Percentiles rank a stretch among this genome's conserved stretches.
These are phyloP conservation scores for Suillus discolor DNA, from an alignment of 768 basidiomycete genomes.

Conservation along the genomic window DNA sequence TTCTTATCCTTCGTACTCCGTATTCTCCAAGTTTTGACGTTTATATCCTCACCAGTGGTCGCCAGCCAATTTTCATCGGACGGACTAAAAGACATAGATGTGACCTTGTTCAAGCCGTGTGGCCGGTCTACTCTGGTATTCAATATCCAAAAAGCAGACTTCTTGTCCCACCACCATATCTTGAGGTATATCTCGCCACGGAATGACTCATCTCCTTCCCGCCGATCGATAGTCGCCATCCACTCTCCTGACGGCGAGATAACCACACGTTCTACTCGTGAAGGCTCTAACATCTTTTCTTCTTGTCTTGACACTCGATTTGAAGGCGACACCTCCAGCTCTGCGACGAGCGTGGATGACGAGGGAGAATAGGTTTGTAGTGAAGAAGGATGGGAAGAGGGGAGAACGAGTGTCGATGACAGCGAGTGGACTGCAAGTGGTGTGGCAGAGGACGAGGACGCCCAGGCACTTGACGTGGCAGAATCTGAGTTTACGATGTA, in stretches of 20 bases:
- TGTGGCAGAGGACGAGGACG: constrained; percentile 43
- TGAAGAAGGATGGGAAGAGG: constrained; percentile 95
- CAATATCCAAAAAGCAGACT: constrained; percentile 64
- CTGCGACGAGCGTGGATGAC: constrained; percentile 70
- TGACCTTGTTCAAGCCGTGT: constrained; percentile 68
- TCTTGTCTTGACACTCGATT: constrained; percentile 87
- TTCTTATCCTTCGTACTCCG: constrained; percentile 47
- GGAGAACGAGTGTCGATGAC: constrained; percentile 80
- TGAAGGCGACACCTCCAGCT: constrained; percentile 92
- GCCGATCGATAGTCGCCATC: constrained; percentile 89
- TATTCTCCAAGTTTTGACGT: constrained; percentile 82
- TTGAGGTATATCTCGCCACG: constrained; percentile 80
- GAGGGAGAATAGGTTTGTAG: constrained; percentile 86
- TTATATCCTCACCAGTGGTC: constrained; percentile 75
- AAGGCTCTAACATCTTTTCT: constrained; percentile 73
- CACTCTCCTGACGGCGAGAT: constrained; percentile 76
- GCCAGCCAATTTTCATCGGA: constrained; percentile 50
- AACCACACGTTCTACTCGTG: constrained; percentile 69
- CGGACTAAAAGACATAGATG: constrained; percentile 72
- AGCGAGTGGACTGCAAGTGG: constrained; percentile 78
- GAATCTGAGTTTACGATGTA: constrained; percentile 34
- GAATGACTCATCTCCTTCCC: constrained; percentile 67
- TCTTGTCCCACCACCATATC: constrained; percentile 85
- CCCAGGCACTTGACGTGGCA: constrained; percentile 31
- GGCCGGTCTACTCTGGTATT: constrained; percentile 91